These are phyloP conservation scores for Talaromyces pinophilus DNA, from an alignment of 2,329 filamentous ascomycete species.

Conservation along the genomic window DNA sequence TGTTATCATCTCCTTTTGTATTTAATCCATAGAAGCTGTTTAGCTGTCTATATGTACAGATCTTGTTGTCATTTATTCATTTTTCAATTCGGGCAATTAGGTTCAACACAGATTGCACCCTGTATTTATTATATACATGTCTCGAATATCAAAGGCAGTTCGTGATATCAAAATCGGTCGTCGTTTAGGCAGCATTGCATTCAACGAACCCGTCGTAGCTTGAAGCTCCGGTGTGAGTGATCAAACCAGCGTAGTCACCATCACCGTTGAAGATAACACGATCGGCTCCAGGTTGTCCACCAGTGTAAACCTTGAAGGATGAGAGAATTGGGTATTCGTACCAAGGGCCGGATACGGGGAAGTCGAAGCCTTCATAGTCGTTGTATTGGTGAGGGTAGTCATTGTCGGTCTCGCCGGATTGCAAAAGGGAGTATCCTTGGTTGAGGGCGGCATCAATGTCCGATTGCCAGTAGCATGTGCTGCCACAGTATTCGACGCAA, in stretches of 20 bases:
- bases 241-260: slow-evolving; percentile 61
- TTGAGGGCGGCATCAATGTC: slow-evolving; percentile 54
- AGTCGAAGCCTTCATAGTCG: slow-evolving; percentile 64
- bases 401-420: slow-evolving; percentile 40
- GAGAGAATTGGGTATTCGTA: slow-evolving; percentile 64
- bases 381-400: slow-evolving; percentile 62
- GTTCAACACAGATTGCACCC: not conserved
- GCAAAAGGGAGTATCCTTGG: slow-evolving; percentile 56
- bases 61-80: not conserved
- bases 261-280: slow-evolving; percentile 63
- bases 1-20: not conserved
- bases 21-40: not conserved
- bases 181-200: slow-evolving; percentile 41
- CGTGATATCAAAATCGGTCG: not conserved
- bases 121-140: not conserved
- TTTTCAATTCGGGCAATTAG: not conserved
- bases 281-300: slow-evolving; percentile 66
- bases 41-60: not conserved
- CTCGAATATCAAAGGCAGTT: not conserved
- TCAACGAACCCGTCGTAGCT: slow-evolving; percentile 65
- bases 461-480: slow-evolving; percentile 53
- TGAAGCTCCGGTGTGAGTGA: slow-evolving; percentile 70
- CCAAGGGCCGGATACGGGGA: slow-evolving; percentile 59
- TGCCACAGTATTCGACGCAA: slow-evolving; percentile 58
- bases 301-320: slow-evolving; percentile 54